Percentiles rank a stretch among this genome's conserved stretches.
Evolutionary conservation across 164 flowering plant species (phyloP).

Genomic region (Annona squamosa): DNA sequence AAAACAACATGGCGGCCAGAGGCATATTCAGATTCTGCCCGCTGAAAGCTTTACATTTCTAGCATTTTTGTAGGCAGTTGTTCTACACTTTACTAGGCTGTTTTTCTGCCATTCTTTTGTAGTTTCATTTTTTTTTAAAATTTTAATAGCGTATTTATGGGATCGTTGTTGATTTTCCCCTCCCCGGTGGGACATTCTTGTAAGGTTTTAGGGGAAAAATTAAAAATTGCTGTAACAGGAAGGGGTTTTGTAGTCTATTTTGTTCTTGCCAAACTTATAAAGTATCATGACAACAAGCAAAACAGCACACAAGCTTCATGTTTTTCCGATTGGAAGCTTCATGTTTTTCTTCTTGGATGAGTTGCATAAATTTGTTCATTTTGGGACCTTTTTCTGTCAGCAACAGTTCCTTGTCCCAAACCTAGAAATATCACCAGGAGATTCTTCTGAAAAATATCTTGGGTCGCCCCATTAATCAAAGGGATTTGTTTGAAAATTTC

Average conservation of each 20-base stretch:
- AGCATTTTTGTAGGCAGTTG: background rate
- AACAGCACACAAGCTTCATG: no score
- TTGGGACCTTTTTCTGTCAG: no score
- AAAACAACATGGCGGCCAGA: slow-evolving; percentile 65
- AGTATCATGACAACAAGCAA: background rate
- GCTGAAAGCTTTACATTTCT: slow-evolving; percentile 10
- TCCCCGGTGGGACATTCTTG: no score
- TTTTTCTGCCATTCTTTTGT: background rate
- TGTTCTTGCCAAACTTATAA: background rate
- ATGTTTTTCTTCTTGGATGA: no score
- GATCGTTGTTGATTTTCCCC: background rate
- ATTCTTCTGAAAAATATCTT: no score
- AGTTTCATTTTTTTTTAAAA: background rate
- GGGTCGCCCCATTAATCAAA: no score
- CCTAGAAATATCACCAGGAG: no score
- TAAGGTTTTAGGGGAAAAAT: background rate
- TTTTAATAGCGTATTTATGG: background rate
- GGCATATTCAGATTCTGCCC: slow-evolving; percentile 29
- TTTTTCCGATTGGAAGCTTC: no score
- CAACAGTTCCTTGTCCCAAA: no score
- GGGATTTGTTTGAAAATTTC: no score
- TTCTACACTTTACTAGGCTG: background rate
- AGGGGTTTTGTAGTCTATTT: background rate
- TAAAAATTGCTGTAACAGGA: background rate
- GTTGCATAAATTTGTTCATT: no score